These are phyloP conservation scores for Pleurotus platypus DNA, from an alignment of 768 basidiomycete genomes.

Conservation along the genomic window DNA sequence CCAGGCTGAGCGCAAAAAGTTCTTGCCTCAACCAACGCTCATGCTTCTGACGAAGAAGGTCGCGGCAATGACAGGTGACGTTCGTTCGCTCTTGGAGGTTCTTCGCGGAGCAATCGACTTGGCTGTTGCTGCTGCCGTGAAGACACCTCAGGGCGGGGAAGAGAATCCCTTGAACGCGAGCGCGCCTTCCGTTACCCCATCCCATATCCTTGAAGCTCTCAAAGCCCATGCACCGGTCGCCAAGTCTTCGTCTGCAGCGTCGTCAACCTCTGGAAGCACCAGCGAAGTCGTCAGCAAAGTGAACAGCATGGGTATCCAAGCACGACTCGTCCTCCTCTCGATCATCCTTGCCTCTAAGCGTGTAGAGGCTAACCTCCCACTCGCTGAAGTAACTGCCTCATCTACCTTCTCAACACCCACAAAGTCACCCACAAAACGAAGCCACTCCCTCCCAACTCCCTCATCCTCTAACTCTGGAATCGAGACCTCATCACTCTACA, in stretches of 20 bases:
- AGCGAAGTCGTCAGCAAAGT: conserved; percentile 69
- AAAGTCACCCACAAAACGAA: conserved; percentile 51
- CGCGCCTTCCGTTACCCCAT: conserved; percentile 52
- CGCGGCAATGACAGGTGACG: conserved; percentile 80
- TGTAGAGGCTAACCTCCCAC: conserved; percentile 49
- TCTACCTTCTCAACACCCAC: conserved; percentile 30
- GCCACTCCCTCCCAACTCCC: conserved; percentile 27
- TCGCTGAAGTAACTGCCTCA: conserved; percentile 35
- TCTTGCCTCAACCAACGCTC: conserved; percentile 63
- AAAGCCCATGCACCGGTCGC: conserved; percentile 52
- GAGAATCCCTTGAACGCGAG: conserved; percentile 32
- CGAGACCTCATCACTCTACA: conserved; percentile 59
- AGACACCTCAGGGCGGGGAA: conserved; percentile 17
- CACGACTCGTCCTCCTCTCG: conserved; percentile 63
- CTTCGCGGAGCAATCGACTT: conserved; percentile 77
- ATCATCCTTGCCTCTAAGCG: conserved; percentile 65
- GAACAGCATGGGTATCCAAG: conserved; percentile 67
- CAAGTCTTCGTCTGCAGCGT: conserved; percentile 14
- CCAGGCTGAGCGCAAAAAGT: conserved; percentile 36
- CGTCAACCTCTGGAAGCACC: conserved; percentile 27
- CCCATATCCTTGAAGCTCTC: conserved; percentile 69
- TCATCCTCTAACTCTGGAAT: conserved; percentile 28
- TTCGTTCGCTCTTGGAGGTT: conserved; percentile 76
- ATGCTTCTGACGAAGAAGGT: conserved; percentile 77
- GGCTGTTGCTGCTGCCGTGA: conserved; percentile 32